Evolutionary conservation across 768 basidiomycete genomes (phyloP).

Genomic region (Solioccasus polychromus): DNA sequence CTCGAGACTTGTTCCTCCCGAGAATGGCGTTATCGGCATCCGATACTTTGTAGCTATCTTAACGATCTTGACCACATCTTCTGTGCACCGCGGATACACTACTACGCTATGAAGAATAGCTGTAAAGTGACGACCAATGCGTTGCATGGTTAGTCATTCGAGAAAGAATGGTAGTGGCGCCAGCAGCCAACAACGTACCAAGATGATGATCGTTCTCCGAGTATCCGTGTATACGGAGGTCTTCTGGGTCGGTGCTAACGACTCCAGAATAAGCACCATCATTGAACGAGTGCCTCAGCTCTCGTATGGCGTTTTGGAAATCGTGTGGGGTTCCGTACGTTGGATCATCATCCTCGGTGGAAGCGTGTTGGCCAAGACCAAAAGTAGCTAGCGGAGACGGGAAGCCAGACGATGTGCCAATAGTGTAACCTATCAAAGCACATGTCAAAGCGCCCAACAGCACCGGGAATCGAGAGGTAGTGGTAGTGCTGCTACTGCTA

Average conservation of each 20-base stretch:
- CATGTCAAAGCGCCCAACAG: constrained; percentile 19
- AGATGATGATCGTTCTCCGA: constrained; percentile 51
- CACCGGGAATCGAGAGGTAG: constrained; percentile 4
- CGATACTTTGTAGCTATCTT: constrained; percentile 69
- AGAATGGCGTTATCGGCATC: constrained; percentile 77
- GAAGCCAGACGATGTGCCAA: constrained; percentile 12
- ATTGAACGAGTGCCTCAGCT: constrained; percentile 41
- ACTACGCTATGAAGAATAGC: constrained; percentile 54
- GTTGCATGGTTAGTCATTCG: background rate
- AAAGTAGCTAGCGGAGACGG: constrained; percentile 7
- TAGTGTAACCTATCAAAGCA: constrained; percentile 18
- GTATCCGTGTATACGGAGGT: constrained; percentile 53
- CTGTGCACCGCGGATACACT: constrained; percentile 64
- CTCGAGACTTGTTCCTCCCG: constrained; percentile 80
- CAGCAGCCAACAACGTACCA: constrained; percentile 33
- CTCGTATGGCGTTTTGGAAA: constrained; percentile 50
- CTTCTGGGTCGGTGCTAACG: constrained; percentile 51
- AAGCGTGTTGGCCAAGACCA: constrained; percentile 1
- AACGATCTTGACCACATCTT: constrained; percentile 80
- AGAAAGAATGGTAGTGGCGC: background rate
- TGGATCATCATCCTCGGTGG: constrained; percentile 15
- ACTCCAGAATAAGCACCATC: constrained; percentile 2
- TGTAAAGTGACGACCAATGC: constrained; percentile 11
- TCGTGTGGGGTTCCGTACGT: constrained; percentile 53
- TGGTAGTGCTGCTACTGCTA: constrained; percentile 2